phyloP scores from a whole-genome alignment of 306 rosid genomes.

The Castanospermum australe region DNA sequence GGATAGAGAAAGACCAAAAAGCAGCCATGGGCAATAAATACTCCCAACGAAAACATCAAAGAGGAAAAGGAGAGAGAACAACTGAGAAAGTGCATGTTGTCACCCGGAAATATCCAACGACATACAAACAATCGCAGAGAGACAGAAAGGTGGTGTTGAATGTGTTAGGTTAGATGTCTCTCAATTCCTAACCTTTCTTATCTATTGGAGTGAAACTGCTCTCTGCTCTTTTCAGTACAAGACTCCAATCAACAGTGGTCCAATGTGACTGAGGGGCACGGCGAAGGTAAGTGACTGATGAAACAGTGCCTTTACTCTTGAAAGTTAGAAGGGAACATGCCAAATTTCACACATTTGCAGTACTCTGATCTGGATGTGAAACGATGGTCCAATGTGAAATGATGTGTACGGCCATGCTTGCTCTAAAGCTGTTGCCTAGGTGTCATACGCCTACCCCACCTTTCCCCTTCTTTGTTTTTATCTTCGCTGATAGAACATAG shows the following conservation, averaged over 20 bases:
- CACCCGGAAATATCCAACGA: background rate
- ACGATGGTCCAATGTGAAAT: no score
- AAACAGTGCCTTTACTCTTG: background rate
- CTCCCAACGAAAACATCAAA: background rate
- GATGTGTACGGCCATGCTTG: background rate
- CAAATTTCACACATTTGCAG: slow-evolving; percentile 14
- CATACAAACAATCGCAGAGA: background rate
- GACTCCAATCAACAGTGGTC: background rate
- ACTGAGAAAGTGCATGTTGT: background rate
- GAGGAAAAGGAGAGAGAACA: background rate
- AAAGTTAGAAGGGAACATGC: background rate
- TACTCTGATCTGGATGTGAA: slow-evolving; percentile 2
- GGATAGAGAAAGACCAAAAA: background rate
- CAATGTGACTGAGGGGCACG: background rate
- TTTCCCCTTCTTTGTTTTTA: background rate
- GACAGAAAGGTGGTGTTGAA: background rate
- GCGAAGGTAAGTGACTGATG: background rate
- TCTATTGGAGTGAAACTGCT: background rate
- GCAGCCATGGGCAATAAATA: background rate
- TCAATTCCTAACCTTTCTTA: background rate
- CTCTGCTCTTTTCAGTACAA: background rate
- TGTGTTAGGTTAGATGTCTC: slow-evolving; percentile 10
- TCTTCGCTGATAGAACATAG: background rate
- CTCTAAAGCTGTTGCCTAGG: background rate
- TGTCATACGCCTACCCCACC: background rate